Conservation (phyloP, 2,329 filamentous ascomycete species). For the Acephala macrosclerotiorum region DNA sequence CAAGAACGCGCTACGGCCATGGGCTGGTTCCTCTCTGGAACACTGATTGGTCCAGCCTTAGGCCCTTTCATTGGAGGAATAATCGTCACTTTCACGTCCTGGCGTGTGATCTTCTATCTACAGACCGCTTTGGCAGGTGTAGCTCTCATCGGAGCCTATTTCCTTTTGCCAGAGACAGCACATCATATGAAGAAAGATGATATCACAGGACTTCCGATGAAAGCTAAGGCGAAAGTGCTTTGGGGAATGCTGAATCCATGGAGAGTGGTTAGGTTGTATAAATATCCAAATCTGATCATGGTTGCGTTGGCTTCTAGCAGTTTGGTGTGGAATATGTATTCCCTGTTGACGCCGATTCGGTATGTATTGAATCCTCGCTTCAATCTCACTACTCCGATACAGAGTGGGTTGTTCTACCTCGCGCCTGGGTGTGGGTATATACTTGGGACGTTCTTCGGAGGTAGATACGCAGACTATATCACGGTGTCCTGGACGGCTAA, state of each 20-base stretch:
- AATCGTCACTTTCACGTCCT: conserved; percentile 76
- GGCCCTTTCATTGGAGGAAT: conserved; percentile 77
- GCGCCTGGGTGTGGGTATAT: conserved; percentile 76
- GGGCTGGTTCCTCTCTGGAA: conserved; percentile 76
- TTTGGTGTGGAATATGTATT: conserved; percentile 80
- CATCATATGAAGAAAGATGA: conserved; percentile 69
- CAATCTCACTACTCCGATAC: conserved; percentile 68
- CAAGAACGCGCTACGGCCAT: conserved; percentile 76
- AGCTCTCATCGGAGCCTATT: conserved; percentile 65
- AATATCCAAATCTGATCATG: conserved; percentile 73
- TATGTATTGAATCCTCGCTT: conserved; percentile 80
- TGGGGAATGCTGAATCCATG: conserved; percentile 72
- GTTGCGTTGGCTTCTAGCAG: conserved; percentile 65
- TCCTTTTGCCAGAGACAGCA: conserved; percentile 77
- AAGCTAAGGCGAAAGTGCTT: conserved; percentile 60
- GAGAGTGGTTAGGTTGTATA: conserved; percentile 68
- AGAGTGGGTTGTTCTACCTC: conserved; percentile 77
- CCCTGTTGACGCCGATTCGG: conserved; percentile 71
- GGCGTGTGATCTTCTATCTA: conserved; percentile 81
- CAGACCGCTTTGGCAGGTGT: conserved; percentile 72
- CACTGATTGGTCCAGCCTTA: conserved; percentile 74
- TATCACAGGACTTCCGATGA: conserved; percentile 59
- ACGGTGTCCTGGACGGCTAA: conserved; percentile 71
- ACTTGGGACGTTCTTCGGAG: conserved; percentile 74
- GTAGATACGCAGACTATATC: conserved; percentile 71